A percentile compares a stretch with the other conserved stretches of the same genome.
phyloP scores from a whole-genome alignment of 1,139 yeast species.

The Hansenula sp. region DNA sequence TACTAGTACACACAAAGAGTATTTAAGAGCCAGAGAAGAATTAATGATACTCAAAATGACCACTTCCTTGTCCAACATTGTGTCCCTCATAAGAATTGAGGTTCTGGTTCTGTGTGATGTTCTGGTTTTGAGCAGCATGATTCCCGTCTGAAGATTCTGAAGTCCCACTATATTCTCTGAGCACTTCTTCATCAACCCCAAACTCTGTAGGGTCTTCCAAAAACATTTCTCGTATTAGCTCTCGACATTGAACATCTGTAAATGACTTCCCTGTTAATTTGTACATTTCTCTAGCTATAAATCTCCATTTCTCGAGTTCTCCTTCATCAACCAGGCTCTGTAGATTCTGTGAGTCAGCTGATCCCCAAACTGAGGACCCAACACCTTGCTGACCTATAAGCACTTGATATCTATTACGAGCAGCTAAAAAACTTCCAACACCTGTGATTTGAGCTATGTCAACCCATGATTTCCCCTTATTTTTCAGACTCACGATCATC shows the following conservation, averaged over 20 bases:
- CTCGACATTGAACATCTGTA: constrained; percentile 52
- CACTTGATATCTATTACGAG: constrained; percentile 75
- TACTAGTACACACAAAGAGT: too few relatives aligned
- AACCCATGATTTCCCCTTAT: constrained; percentile 65
- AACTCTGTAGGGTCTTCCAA: constrained; percentile 53
- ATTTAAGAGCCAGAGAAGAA: too few relatives aligned
- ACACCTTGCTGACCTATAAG: constrained; percentile 83
- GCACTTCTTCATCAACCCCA: constrained; percentile 43
- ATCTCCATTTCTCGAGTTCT: constrained; percentile 69
- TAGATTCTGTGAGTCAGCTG: constrained; percentile 50
- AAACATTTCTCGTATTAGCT: constrained; percentile 48
- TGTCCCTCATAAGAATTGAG: too few relatives aligned
- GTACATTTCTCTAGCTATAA: constrained; percentile 55
- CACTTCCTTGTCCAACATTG: too few relatives aligned
- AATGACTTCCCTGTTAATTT: constrained; percentile 54
- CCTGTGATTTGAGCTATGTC: constrained; percentile 67
- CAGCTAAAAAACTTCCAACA: constrained; percentile 68
- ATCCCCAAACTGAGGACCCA: constrained; percentile 61
- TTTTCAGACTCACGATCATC: constrained; percentile 55
- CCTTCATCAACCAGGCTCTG: constrained; percentile 59
- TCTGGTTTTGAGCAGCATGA: background rate
- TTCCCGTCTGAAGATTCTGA: background rate
- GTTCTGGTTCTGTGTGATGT: too few relatives aligned
- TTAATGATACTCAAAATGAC: too few relatives aligned
- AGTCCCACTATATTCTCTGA: constrained; percentile 4